Percentiles rank a stretch among this genome's conserved stretches.
phyloP scores from a whole-genome alignment of 75 land plant genomes.

The Cryptomeria japonica region DNA sequence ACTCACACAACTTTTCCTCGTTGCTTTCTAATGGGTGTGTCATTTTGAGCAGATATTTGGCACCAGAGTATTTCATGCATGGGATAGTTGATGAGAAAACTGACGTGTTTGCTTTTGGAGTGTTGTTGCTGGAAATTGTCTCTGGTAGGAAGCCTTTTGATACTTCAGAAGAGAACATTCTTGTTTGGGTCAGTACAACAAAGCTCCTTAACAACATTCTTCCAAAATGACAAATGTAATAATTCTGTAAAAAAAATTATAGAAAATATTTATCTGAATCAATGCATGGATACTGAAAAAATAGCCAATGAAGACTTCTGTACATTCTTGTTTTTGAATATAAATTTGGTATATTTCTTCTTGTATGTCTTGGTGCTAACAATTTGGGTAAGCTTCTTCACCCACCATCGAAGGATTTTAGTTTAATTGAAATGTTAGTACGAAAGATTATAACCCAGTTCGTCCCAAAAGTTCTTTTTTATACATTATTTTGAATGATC shows the following conservation, averaged over 20 bases:
- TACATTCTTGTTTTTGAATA: background rate
- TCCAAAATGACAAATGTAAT: background rate
- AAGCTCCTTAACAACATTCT: background rate
- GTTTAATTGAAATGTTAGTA: background rate
- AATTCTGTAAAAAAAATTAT: background rate
- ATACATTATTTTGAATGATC: background rate
- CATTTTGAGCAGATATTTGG: constrained; percentile 41
- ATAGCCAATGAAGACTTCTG: background rate
- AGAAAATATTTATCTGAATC: background rate
- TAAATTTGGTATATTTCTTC: background rate
- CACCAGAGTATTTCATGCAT: constrained; percentile 68
- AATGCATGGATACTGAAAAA: background rate
- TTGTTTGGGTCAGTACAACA: constrained; percentile 47
- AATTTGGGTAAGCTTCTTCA: background rate
- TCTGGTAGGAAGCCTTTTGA: constrained; percentile 55
- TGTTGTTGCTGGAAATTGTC: constrained; percentile 57
- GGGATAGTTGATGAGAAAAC: constrained; percentile 64
- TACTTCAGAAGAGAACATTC: constrained; percentile 45
- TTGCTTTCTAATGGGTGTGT: background rate
- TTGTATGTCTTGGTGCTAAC: background rate
- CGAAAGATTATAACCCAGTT: background rate
- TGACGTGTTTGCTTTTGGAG: constrained; percentile 57
- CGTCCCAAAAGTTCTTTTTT: background rate
- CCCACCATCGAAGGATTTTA: background rate
- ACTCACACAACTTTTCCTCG: background rate